These are phyloP conservation scores for Botryotinia convoluta DNA, from an alignment of 2,329 filamentous ascomycete genomes.

Conservation along the genomic window DNA sequence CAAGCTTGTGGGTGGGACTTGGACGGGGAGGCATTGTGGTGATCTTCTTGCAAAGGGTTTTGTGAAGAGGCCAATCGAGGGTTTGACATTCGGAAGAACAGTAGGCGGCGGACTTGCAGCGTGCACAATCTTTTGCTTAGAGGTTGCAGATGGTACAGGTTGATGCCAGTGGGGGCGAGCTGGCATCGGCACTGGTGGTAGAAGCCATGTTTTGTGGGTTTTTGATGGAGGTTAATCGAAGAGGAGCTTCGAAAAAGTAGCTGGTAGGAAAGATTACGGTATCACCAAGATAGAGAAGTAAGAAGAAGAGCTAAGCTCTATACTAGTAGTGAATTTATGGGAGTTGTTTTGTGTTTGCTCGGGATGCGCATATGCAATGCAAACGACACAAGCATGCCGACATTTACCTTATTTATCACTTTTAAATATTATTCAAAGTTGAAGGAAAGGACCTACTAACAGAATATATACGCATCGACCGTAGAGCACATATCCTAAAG, in stretches of 20 bases:
- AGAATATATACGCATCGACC: accelerated
- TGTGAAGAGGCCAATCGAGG: background rate
- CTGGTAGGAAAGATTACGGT: background rate
- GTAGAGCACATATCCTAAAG: background rate
- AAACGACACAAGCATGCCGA: background rate
- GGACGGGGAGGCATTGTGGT: background rate
- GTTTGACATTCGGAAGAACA: background rate
- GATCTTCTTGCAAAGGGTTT: background rate
- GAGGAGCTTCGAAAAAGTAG: background rate
- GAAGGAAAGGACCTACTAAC: too few species aligned
- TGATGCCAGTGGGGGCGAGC: background rate
- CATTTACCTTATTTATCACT: background rate
- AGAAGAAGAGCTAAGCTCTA: background rate
- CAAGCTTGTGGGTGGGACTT: background rate
- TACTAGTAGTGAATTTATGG: background rate
- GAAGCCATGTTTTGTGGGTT: background rate
- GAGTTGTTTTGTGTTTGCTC: background rate
- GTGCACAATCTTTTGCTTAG: background rate
- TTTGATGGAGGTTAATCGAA: background rate
- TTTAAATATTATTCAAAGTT: too few species aligned
- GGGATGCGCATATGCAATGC: too few species aligned
- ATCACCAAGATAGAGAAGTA: background rate
- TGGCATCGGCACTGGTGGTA: too few species aligned
- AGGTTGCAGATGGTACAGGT: background rate
- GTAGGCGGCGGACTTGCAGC: background rate